phyloP scores from a whole-genome alignment of 805 yeast genomes.

The Cyberlindnera misumaiensis region DNA sequence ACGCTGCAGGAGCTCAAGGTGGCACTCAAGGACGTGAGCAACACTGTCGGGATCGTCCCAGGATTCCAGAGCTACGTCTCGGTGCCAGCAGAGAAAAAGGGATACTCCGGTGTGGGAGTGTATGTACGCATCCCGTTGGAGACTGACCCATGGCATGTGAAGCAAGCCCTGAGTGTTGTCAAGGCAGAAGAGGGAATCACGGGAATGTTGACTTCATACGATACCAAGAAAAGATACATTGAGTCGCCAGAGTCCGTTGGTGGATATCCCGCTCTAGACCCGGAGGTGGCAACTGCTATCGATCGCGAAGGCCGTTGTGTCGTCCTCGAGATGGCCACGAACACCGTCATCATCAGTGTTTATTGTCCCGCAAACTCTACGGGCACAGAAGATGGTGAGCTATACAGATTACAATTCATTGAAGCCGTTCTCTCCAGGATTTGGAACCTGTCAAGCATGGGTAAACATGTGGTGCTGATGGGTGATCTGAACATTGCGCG shows the following conservation, averaged over 20 bases:
- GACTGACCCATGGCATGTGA: conserved; percentile 33
- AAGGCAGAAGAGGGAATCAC: conserved; percentile 91
- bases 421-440: conserved; percentile 55
- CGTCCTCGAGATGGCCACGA: conserved; percentile 61
- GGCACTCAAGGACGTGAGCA: conserved; percentile 40
- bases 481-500: conserved; percentile 86
- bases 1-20: conserved; percentile 84
- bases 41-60: conserved; percentile 42
- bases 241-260: conserved; percentile 44
- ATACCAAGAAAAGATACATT: conserved; percentile 15
- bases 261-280: conserved; percentile 50
- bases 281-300: conserved; percentile 35
- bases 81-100: conserved; percentile 61
- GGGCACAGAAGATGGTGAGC: conserved; percentile 60
- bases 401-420: conserved; percentile 51
- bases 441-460: conserved; percentile 41
- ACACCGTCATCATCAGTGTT: conserved; percentile 53
- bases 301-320: conserved; percentile 86
- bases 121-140: conserved; percentile 52
- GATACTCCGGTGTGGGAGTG: conserved; percentile 90
- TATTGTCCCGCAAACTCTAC: conserved; percentile 93
- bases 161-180: conserved; percentile 41
- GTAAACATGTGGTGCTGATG: conserved; percentile 69
- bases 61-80: conserved; percentile 63
- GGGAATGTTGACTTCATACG: conserved; percentile 39